A percentile compares a stretch with the other conserved stretches of the same genome.
These are phyloP conservation scores for Trametes punicea DNA, from an alignment of 768 basidiomycete species.

Conservation along the genomic window DNA sequence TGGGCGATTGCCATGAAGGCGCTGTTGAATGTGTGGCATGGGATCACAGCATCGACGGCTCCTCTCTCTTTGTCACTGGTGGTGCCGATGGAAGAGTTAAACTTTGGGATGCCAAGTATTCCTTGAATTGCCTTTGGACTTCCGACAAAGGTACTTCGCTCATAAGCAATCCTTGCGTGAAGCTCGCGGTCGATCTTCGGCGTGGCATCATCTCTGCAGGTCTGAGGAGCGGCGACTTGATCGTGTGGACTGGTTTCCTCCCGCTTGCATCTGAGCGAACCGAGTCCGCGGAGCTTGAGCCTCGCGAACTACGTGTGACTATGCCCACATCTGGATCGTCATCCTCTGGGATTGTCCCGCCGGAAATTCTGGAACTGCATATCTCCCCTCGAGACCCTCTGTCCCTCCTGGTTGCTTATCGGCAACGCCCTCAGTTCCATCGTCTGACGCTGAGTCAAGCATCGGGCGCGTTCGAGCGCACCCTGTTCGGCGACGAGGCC, in stretches of 20 bases:
- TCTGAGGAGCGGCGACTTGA: slow-evolving; percentile 53
- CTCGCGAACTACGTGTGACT: slow-evolving; percentile 17
- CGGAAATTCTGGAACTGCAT: slow-evolving; percentile 8
- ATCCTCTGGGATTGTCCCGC: not conserved
- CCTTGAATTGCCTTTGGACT: slow-evolving; percentile 58
- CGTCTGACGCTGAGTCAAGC: slow-evolving; percentile 40
- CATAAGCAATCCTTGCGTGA: slow-evolving; percentile 48
- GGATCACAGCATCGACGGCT: slow-evolving; percentile 21
- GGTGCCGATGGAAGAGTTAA: slow-evolving; percentile 67
- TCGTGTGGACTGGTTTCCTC: slow-evolving; percentile 50
- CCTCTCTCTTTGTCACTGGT: slow-evolving; percentile 43
- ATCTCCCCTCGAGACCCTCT: slow-evolving; percentile 1
- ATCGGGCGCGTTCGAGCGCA: slow-evolving; percentile 31
- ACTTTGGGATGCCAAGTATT: slow-evolving; percentile 60
- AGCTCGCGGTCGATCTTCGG: slow-evolving; percentile 43
- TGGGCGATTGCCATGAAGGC: slow-evolving; percentile 64
- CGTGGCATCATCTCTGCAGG: slow-evolving; percentile 48
- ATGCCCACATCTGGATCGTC: slow-evolving; percentile 12
- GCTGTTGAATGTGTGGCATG: slow-evolving; percentile 55
- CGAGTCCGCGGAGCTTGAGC: slow-evolving; percentile 3
- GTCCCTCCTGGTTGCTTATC: slow-evolving; percentile 50
- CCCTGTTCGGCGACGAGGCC: slow-evolving; percentile 49
- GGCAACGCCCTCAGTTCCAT: slow-evolving; percentile 49
- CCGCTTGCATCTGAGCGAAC: slow-evolving; percentile 12
- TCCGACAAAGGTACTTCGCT: slow-evolving; percentile 40